Percentiles rank a stretch among this genome's conserved stretches.
phyloP scores from a whole-genome alignment of 257 asterid species.

The Solanum pennellii region DNA sequence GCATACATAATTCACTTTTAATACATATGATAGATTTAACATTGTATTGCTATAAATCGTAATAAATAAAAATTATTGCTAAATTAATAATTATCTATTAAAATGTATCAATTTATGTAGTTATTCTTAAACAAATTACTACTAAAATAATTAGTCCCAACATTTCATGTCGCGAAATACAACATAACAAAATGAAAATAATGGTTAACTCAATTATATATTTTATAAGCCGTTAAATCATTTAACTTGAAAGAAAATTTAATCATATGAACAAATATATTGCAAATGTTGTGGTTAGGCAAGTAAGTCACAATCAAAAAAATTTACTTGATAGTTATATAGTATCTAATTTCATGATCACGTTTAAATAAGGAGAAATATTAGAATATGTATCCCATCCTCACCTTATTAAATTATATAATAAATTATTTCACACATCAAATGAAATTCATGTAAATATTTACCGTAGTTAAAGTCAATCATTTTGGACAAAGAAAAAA shows the following conservation, averaged over 20 bases:
- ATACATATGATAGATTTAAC: too few species aligned
- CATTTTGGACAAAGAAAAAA: not conserved
- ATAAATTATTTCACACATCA: not conserved
- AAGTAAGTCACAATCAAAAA: not conserved
- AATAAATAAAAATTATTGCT: too few species aligned
- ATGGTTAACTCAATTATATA: not conserved
- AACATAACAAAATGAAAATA: not conserved
- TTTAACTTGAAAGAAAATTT: too few species aligned
- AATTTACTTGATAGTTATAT: too few species aligned
- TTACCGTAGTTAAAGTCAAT: not conserved
- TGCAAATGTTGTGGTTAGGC: not conserved
- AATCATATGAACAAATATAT: not conserved
- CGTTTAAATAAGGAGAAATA: not conserved
- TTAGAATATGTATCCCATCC: not conserved
- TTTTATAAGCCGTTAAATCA: not conserved
- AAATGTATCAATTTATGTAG: too few species aligned
- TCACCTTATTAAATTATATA: not conserved
- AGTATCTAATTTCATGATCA: too few species aligned
- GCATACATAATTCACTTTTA: too few species aligned
- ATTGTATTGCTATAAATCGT: too few species aligned
- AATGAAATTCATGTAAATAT: not conserved
- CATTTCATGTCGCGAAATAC: not conserved
- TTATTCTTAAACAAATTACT: not conserved
- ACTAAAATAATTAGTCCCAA: not conserved
- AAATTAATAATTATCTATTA: too few species aligned